Evolutionary conservation across 331 rosid genomes (phyloP).

Genomic region (Arachis monticola): DNA sequence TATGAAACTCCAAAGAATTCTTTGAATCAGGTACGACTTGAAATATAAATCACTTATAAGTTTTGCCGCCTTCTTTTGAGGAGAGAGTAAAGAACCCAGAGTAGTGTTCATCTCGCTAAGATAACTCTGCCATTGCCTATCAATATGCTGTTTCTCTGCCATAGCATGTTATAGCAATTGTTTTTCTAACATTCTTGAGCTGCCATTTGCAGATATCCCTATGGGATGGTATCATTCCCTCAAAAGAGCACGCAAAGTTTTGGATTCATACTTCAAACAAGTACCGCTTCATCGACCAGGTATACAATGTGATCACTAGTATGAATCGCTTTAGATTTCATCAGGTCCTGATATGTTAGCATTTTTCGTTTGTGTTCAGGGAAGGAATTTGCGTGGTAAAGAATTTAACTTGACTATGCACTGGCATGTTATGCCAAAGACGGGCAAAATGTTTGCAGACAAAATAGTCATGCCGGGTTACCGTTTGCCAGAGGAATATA

Average conservation of each 20-base stretch:
- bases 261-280: constrained; percentile 73
- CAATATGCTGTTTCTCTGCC: too few relatives aligned
- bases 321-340: constrained; percentile 3
- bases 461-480: constrained; percentile 63
- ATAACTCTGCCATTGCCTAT: too few relatives aligned
- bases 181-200: constrained; percentile 23
- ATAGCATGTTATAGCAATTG: background rate
- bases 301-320: constrained; percentile 34
- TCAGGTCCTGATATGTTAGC: background rate
- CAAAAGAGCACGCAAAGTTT: constrained; percentile 72
- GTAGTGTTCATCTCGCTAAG: too few relatives aligned
- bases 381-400: constrained; percentile 78
- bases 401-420: constrained; percentile 84
- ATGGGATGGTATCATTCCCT: constrained; percentile 85
- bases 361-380: constrained; percentile 47
- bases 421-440: constrained; percentile 88
- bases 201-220: constrained; percentile 64
- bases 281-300: constrained; percentile 85
- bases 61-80: background rate
- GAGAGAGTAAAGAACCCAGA: background rate
- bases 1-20: constrained; percentile 73
- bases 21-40: constrained; percentile 71
- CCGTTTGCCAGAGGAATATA: constrained; percentile 61
- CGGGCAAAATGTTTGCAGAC: constrained; percentile 60
- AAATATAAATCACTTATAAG: background rate